Percentiles rank a stretch among this genome's conserved stretches.
Evolutionary conservation across 768 basidiomycete genomes (phyloP).

Genomic region (Boletus vermiculosoides): DNA sequence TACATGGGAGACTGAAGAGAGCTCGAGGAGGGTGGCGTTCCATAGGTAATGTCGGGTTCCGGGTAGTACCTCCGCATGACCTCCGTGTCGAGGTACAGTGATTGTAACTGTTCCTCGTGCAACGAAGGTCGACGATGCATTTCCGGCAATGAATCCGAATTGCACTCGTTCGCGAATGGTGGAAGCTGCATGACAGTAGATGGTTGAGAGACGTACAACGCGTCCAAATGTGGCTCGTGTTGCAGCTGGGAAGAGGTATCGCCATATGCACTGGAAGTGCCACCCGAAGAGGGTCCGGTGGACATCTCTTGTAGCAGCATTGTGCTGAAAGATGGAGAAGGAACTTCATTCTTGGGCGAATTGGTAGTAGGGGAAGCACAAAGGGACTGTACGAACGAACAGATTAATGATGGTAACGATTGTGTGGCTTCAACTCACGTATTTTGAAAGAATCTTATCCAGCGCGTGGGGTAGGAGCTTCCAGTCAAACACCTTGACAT

Average conservation of each 20-base stretch:
- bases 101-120: conserved; percentile 23
- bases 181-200: conserved; percentile 19
- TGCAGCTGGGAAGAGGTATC: conserved; percentile 8
- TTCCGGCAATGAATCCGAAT: conserved; percentile 13
- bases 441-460: conserved; percentile 82
- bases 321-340: conserved; percentile 33
- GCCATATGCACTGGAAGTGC: background rate
- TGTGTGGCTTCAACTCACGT: conserved; percentile 48
- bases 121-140: conserved; percentile 15
- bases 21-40: background rate
- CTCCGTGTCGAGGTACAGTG: conserved; percentile 24
- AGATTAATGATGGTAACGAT: background rate
- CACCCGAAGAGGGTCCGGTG: conserved; percentile 19
- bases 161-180: conserved; percentile 18
- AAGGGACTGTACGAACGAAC: conserved; percentile 40
- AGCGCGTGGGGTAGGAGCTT: conserved; percentile 64
- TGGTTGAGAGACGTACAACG: conserved; percentile 20
- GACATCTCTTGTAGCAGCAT: conserved; percentile 17
- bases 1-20: conserved; percentile 20
- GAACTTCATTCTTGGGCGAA: conserved; percentile 15
- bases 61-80: conserved; percentile 23
- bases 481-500: conserved; percentile 88
- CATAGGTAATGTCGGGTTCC: conserved; percentile 17
- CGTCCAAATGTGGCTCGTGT: conserved; percentile 16
- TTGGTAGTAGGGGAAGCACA: conserved; percentile 41